Percentiles rank a stretch among this genome's conserved stretches.
phyloP scores from a whole-genome alignment of 306 rosid genomes.

The Begonia loranthoides region DNA sequence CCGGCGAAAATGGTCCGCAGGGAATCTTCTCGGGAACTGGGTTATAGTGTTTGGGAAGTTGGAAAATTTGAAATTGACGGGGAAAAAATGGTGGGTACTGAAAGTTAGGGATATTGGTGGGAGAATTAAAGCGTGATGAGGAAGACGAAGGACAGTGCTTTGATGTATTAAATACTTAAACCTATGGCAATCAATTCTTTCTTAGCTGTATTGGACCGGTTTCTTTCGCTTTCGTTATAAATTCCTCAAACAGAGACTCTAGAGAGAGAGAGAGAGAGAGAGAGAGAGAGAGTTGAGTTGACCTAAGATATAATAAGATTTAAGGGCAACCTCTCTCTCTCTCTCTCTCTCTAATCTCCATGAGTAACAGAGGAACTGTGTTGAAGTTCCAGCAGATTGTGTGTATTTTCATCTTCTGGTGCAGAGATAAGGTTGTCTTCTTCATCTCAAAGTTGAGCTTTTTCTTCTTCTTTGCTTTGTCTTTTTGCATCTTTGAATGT shows the following conservation, averaged over 20 bases:
- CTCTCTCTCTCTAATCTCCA: neutral
- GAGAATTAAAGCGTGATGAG: neutral
- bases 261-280: conserved; percentile 1
- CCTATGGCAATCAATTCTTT: neutral
- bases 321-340: neutral
- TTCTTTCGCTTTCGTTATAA: neutral
- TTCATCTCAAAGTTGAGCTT: neutral
- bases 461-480: neutral
- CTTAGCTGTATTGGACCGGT: neutral
- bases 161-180: neutral
- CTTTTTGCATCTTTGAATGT: neutral
- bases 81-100: neutral
- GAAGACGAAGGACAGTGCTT: neutral
- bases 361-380: neutral
- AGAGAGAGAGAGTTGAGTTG: conserved; percentile 6
- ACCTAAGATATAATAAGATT: neutral
- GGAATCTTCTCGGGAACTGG: neutral
- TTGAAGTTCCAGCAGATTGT: neutral
- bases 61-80: neutral
- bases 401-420: neutral
- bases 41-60: neutral
- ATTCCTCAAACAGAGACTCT: neutral
- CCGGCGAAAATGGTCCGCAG: too few species aligned
- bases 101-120: neutral
- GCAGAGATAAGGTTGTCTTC: neutral